Evolutionary conservation across 2,329 filamentous ascomycete genomes (phyloP).

Genomic region (Emmonsiellopsis sp.): DNA sequence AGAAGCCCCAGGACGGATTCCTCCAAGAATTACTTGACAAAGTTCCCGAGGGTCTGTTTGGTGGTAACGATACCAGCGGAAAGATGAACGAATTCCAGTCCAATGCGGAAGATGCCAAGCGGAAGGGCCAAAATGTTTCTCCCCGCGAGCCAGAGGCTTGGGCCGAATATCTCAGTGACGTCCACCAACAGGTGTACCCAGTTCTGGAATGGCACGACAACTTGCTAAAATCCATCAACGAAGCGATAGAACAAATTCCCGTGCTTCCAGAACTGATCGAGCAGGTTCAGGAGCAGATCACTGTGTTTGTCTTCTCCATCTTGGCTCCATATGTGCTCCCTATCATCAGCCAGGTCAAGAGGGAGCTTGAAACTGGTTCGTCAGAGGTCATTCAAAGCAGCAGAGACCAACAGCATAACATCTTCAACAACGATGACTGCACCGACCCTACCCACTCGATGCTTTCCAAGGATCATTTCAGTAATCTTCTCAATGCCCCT

Average conservation of each 20-base stretch:
- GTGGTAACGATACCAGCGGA: constrained; percentile 51
- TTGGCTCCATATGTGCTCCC: constrained; percentile 82
- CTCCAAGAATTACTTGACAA: constrained; percentile 72
- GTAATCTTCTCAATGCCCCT: constrained; percentile 79
- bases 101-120: constrained; percentile 64
- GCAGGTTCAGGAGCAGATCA: constrained; percentile 78
- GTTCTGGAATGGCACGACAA: constrained; percentile 87
- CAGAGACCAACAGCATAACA: constrained; percentile 71
- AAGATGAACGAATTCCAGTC: constrained; percentile 72
- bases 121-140: constrained; percentile 63
- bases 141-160: constrained; percentile 78
- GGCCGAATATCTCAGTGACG: constrained; percentile 62
- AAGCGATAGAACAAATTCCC: constrained; percentile 75
- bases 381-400: constrained; percentile 81
- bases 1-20: constrained; percentile 58
- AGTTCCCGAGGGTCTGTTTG: constrained; percentile 72
- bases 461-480: constrained; percentile 93
- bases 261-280: constrained; percentile 76
- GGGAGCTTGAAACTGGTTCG: constrained; percentile 75
- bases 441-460: constrained; percentile 88
- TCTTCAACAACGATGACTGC: constrained; percentile 69
- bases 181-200: constrained; percentile 74
- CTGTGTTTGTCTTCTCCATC: constrained; percentile 82
- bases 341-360: constrained; percentile 77
- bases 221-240: constrained; percentile 66